Conservation (phyloP, 352 stramenopile species). For the Pythium monospermum region DNA sequence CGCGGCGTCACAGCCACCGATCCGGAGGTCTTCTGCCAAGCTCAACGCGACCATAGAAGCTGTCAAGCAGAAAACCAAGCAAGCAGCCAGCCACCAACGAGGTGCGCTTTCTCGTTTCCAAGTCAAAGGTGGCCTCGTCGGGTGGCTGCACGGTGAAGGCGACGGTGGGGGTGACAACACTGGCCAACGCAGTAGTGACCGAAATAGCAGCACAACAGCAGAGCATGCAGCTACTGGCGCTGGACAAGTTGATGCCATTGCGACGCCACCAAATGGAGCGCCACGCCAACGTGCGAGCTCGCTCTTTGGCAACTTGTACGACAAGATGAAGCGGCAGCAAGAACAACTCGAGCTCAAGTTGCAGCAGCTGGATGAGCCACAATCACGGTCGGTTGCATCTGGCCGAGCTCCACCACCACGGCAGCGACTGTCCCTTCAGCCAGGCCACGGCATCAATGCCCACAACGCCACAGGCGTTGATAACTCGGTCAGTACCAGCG, state of each 20-base stretch:
- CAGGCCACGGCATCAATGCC: neutral
- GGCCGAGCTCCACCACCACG: neutral
- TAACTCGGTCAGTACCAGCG: slow-evolving; percentile 19
- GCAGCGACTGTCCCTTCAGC: slow-evolving; percentile 11
- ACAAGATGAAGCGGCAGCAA: slow-evolving; percentile 23
- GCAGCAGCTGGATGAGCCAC: slow-evolving; percentile 8
- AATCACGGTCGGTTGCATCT: neutral
- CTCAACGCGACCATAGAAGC: slow-evolving; percentile 10
- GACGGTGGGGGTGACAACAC: slow-evolving; percentile 6
- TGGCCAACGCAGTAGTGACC: no score
- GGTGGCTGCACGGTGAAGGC: slow-evolving; percentile 60
- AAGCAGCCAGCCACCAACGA: slow-evolving; percentile 30
- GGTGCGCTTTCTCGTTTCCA: slow-evolving; percentile 44
- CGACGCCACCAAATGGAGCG: no score
- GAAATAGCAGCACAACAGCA: neutral
- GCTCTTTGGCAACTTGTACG: slow-evolving; percentile 13
- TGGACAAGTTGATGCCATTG: neutral
- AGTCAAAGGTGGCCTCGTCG: slow-evolving; percentile 55
- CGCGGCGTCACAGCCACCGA: neutral
- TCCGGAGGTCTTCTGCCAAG: neutral
- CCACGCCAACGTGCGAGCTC: neutral
- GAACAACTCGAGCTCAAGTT: slow-evolving; percentile 20
- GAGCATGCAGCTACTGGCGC: neutral
- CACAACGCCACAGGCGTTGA: slow-evolving; percentile 23
- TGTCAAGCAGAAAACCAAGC: slow-evolving; percentile 40